Evolutionary conservation across 192 early-diverging fungal genomes (phyloP).

Genomic region (Rhizoclosmatium globosum): DNA sequence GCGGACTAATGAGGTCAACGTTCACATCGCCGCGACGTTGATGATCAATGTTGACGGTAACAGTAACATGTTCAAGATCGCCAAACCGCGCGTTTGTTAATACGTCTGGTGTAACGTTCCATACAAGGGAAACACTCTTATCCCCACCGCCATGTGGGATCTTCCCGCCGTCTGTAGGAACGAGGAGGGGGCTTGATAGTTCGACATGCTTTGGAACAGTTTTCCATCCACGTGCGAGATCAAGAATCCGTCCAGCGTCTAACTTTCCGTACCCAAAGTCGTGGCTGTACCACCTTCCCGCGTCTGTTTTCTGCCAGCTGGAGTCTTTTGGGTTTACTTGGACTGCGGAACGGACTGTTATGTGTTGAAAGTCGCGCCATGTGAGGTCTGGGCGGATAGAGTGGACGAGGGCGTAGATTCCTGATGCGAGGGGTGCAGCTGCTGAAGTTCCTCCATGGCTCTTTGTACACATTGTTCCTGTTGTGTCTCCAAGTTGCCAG

Average conservation of each 20-base stretch:
- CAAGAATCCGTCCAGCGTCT: conserved; percentile 84
- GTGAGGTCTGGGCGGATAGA: conserved; percentile 82
- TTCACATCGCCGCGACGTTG: conserved; percentile 84
- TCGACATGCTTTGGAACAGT: conserved; percentile 73
- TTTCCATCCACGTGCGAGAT: conserved; percentile 73
- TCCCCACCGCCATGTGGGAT: conserved; percentile 59
- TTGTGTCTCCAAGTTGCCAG: conserved; percentile 56
- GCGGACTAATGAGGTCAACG: conserved; percentile 80
- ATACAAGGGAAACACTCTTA: conserved; percentile 7
- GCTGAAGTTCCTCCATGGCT: conserved; percentile 94
- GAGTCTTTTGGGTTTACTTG: conserved; percentile 73
- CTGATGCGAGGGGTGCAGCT: conserved; percentile 92
- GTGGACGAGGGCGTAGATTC: conserved; percentile 87
- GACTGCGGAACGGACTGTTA: conserved; percentile 80
- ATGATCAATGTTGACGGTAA: conserved; percentile 85
- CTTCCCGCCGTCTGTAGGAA: background rate
- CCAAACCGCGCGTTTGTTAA: conserved; percentile 45
- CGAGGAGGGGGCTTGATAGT: conserved; percentile 42
- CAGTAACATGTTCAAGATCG: conserved; percentile 87
- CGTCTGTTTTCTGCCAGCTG: conserved; percentile 76
- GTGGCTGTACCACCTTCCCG: conserved; percentile 85
- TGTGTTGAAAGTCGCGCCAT: conserved; percentile 94
- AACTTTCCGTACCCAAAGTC: conserved; percentile 94
- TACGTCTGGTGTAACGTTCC: background rate
- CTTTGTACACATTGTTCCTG: conserved; percentile 66